Percentiles rank a stretch among this genome's conserved stretches.
Conservation (phyloP, 2,329 filamentous ascomycete genomes). For the Colletotrichum acutatum region DNA sequence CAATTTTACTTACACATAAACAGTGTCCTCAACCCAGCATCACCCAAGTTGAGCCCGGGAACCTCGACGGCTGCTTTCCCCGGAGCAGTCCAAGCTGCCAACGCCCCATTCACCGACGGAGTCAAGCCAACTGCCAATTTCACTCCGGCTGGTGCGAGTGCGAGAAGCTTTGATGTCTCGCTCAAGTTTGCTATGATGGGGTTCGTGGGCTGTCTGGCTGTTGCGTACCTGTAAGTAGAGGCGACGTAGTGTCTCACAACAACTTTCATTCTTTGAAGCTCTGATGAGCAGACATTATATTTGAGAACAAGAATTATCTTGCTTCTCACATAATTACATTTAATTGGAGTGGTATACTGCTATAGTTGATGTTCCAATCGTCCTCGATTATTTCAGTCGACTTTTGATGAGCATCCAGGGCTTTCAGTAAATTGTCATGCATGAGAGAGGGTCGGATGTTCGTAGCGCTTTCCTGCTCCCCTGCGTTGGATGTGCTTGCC, state of each 20-base stretch:
- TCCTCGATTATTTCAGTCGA: too few relatives aligned
- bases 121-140: constrained; percentile 46
- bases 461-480: too few relatives aligned
- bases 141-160: constrained; percentile 37
- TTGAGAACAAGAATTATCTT: background rate
- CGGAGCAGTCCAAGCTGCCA: constrained; percentile 58
- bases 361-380: background rate
- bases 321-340: constrained; percentile 41
- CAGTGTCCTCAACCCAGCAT: constrained; percentile 50
- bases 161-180: constrained; percentile 36
- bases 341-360: background rate
- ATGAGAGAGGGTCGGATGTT: too few relatives aligned
- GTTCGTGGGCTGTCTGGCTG: constrained; percentile 32
- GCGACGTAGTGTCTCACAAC: background rate
- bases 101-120: constrained; percentile 65
- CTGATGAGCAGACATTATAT: constrained; percentile 5
- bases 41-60: constrained; percentile 43
- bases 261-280: constrained; percentile 1
- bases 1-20: constrained; percentile 39
- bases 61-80: constrained; percentile 63
- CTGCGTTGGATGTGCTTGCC: too few relatives aligned
- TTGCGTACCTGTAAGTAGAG: constrained; percentile 23
- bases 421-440: too few relatives aligned
- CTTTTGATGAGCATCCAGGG: too few relatives aligned
- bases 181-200: constrained; percentile 38